phyloP scores from a whole-genome alignment of 768 basidiomycete species.

The Boletus reticuloceps region DNA sequence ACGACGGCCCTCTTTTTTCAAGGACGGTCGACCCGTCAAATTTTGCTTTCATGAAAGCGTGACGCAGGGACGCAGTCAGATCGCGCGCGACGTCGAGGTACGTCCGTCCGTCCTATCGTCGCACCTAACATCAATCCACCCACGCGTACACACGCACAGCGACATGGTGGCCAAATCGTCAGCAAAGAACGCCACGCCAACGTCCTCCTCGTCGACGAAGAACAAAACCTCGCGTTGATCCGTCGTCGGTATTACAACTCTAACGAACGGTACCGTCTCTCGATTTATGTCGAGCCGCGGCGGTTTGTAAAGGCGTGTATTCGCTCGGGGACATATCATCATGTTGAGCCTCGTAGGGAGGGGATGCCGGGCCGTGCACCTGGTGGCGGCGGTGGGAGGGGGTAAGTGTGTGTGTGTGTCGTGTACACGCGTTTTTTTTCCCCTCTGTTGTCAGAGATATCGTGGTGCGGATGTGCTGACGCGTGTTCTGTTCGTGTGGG shows the following conservation, averaged over 20 bases:
- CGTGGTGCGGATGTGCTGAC: background rate
- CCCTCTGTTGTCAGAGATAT: no score
- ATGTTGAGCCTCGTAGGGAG: background rate
- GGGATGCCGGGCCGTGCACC: conserved; percentile 25
- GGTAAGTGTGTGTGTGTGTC: conserved; percentile 12
- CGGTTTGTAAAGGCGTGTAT: conserved; percentile 28
- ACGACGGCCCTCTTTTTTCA: conserved; percentile 17
- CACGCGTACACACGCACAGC: conserved; percentile 4
- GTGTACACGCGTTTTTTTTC: background rate
- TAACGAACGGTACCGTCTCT: conserved; percentile 9
- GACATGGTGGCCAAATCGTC: conserved; percentile 21
- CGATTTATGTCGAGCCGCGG: conserved; percentile 22
- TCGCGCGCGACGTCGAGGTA: conserved; percentile 23
- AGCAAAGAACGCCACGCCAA: conserved; percentile 14
- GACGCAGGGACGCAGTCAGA: conserved; percentile 17
- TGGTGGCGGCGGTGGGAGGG: background rate
- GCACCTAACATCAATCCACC: no score
- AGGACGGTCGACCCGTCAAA: conserved; percentile 20
- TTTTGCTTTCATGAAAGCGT: conserved; percentile 30
- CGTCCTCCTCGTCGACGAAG: conserved; percentile 30
- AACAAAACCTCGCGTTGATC: conserved; percentile 23
- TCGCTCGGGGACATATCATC: conserved; percentile 10
- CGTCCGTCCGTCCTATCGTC: background rate
- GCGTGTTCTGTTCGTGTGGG: background rate
- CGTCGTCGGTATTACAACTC: conserved; percentile 27